Evolutionary conservation across 2,329 filamentous ascomycete genomes (phyloP), one percentile per base, ranked within the genome.

Genomic region (Neofusicoccum ribis): DNA sequence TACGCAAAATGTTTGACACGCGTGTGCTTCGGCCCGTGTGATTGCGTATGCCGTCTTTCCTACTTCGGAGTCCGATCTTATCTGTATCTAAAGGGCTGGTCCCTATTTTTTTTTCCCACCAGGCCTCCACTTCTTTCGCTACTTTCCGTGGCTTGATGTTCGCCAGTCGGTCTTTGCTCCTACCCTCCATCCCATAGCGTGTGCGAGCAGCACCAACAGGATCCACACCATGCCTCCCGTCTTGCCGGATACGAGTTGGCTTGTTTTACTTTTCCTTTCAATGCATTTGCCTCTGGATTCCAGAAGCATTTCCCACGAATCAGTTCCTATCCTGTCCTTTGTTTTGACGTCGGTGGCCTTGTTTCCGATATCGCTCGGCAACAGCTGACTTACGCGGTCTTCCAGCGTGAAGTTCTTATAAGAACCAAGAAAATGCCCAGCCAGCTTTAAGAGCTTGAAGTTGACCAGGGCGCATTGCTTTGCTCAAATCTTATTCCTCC

Each of bases 291-390:
- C 41, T 37, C 31, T 31, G 11, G 20, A 8, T 9, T 34, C 39
- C 27, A 37, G 20, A 44, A 59, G 23, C 41, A 20, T 31, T 17
- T 14, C 31, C 9, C 27, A 47, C 56, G 56, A 49, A 37, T 47
- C 43, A 47, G 17, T n/a, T 14, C 31, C 9, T 23, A 34, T 47
- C 27, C 41, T n/a, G 15, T 27, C 12, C 39, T n/a, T 9, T 9
- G 31, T 60, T 37, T 60, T 60, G 56, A 47, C 56, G 31, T 60
- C 31, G 56, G 56, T 60, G 56, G 56, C 56, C 56, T 44, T 60
- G 56, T 60, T 60, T 60, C 56, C 56, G 56, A 60, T 37, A 47
- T 47, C 56, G 43, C 54, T 59, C 43, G 14, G 20, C 27, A 9
- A 14, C 52, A 39, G 52, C 23, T 15, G 11, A 27, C 54, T 46